Base-by-base conservation (phyloP, 1,139 yeast species). In the Ashbya aceris region DNA sequence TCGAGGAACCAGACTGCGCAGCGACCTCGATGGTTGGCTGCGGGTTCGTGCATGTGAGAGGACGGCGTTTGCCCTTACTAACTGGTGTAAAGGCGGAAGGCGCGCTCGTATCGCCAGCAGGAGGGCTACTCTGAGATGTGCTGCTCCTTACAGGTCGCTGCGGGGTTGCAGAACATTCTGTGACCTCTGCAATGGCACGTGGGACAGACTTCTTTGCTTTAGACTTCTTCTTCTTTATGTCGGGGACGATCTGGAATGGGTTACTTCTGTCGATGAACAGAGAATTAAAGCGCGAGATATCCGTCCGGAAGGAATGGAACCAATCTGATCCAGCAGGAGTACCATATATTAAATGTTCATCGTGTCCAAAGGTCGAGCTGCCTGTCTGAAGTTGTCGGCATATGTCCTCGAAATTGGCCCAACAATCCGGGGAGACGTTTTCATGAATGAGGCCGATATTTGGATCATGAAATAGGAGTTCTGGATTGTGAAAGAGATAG, bases 401-500 rank as follows among this genome's bases (percentile, higher is more conserved):
- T n/a, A 29, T 29, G 6, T 12, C 6, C 47, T 64, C 70, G 23
- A 64, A 43, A 39, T 46, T 48, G 38, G 49, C 47, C 68, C 67
- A 62, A 17, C 60, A 43, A 2, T 57, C 49, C 10, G 53, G 38
- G 40, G 55, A 56, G 47, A 65, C 52, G 47, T 56, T 32, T 13
- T 44, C 49, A 12, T 47, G 46, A 44, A 62, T 44, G 40, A 52
- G 7, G 2, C 49, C 45, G 10, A 58, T 46, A 39, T 53, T 55
- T n/a, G 57, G 55, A 50, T 82, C 84, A 45, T 77, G 73, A 37
- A 86, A 64, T 20, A 84, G 58, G 4, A 76, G 59, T 33, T 80
- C 87, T 47, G 84, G 61, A 54, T 86, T 85, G 49, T 75, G 72
- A 50, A 74, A 77, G 11, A 85, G 69, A 49, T 74, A 83, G 78